A percentile compares a stretch with the other conserved stretches of the same genome.
Conservation (phyloP, 2,329 filamentous ascomycete genomes). For the Nemania sp. region DNA sequence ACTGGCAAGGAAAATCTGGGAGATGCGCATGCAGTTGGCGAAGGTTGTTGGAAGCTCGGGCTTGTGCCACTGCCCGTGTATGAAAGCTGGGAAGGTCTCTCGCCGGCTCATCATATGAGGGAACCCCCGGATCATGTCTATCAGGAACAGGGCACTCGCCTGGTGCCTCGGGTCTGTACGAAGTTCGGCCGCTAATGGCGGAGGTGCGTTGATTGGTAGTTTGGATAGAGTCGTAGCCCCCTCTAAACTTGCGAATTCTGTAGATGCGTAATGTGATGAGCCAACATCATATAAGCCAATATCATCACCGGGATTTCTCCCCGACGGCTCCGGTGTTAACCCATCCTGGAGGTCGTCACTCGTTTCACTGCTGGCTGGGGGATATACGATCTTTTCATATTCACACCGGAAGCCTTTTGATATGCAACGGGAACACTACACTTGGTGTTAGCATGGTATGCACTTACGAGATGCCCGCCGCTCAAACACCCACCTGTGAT, state of each 20-base stretch:
- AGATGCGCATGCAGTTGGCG: conserved; percentile 27
- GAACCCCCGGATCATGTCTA: conserved; percentile 32
- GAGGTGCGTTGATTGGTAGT: conserved; percentile 1
- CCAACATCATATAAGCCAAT: neutral
- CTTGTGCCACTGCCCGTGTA: conserved; percentile 32
- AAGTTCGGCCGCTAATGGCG: conserved; percentile 26
- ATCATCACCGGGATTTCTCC: conserved; percentile 12
- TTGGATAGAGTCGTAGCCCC: neutral
- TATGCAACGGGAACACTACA: conserved; percentile 30
- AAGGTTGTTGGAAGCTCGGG: conserved; percentile 25
- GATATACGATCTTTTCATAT: conserved; percentile 27
- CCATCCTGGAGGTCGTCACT: conserved; percentile 5
- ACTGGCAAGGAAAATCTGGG: conserved; percentile 21
- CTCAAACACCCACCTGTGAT: conserved; percentile 28
- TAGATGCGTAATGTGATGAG: neutral
- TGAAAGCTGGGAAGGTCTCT: conserved; percentile 31
- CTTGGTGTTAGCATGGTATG: conserved; percentile 1
- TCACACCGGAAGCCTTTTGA: conserved; percentile 31
- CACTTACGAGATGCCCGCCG: conserved; percentile 6
- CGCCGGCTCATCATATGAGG: conserved; percentile 29
- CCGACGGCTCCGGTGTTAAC: conserved; percentile 12
- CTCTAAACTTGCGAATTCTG: neutral
- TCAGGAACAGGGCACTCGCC: conserved; percentile 27
- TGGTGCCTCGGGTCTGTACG: conserved; percentile 30
- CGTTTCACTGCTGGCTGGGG: neutral